Base-by-base conservation (phyloP, 495 filamentous ascomycete genomes). In the Tuber calosporum region DNA sequence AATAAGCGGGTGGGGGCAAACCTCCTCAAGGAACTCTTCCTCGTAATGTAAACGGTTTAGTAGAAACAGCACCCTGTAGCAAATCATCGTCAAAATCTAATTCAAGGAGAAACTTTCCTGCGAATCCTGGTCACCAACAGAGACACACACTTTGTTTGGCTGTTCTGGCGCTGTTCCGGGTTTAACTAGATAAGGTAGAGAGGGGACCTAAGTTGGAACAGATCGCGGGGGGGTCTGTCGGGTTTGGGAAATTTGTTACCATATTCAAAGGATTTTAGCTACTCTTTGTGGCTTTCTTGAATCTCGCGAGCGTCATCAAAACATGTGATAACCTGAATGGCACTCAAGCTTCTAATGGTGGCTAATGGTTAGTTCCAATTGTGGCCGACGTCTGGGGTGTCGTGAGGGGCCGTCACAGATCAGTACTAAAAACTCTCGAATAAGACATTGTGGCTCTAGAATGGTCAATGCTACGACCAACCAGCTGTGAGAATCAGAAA, bases 301-400 rank as follows among this genome's bases (percentile, higher is more conserved):
- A 26, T 53, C 3, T 26, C 13, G 9, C 7, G 48, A n/a, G 0
- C 3, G 5, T 53, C 48, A 3, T n/a, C n/a, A 8, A 53, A 26
- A n/a, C 1, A 26, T 4, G 48, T 53, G 48, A 53, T 53, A 53
- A n/a, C 2, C n/a, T 11, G 8, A 26, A 11, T 26, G 22, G 11
- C 8, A 4, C 26, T 53, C 48, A 53, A 53, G n/a, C 13, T 2
- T 11, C 48, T 9, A 26, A 26, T 8, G 9, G 22, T 53, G n/a
- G 2, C 22, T 13, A 26, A 7, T 53, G 2, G 0, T 90, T 6
- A 38, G 37, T 6, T 6, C 37, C 37, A 6, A 8, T 39, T 4
- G 39, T 39, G 39, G 39, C 5, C 9, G 9, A 39, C 9, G 39
- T 8, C 6, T 39, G 6, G 39, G 6, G 39, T 4, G 39, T 39